Evolutionary conservation across 371 early-diverging fungal species (phyloP).

Genomic region (Apophysomyces variabilis): DNA sequence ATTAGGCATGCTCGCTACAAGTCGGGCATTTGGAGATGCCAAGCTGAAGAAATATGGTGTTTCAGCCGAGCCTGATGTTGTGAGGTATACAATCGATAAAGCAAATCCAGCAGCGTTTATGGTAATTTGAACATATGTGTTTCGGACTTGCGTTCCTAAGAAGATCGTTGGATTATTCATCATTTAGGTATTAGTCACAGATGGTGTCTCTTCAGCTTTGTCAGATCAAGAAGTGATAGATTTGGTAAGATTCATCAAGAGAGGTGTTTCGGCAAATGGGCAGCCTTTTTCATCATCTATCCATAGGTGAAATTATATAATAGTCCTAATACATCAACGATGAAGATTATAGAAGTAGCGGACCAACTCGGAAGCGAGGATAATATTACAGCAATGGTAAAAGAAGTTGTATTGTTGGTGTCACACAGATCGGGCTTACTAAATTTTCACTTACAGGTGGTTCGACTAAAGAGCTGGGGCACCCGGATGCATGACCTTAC

Average conservation of each 20-base stretch:
- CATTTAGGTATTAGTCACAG: constrained; percentile 63
- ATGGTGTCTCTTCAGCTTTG: constrained; percentile 77
- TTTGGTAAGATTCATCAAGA: constrained; percentile 48
- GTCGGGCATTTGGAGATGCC: constrained; percentile 77
- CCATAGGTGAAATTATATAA: constrained; percentile 57
- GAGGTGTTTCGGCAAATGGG: not conserved
- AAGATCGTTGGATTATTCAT: not conserved
- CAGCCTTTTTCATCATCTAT: too few relatives aligned
- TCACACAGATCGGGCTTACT: not conserved
- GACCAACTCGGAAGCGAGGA: constrained; percentile 81
- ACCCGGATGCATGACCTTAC: constrained; percentile 72
- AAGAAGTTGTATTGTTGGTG: not conserved
- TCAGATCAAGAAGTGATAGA: constrained; percentile 82
- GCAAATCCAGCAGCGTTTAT: constrained; percentile 53
- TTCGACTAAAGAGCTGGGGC: constrained; percentile 81
- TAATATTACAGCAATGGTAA: constrained; percentile 73
- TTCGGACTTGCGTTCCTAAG: not conserved
- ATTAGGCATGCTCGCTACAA: constrained; percentile 72
- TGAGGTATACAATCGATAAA: constrained; percentile 39
- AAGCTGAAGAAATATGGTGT: constrained; percentile 76
- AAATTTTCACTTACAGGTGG: constrained; percentile 51
- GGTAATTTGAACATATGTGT: constrained; percentile 21
- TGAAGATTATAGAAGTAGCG: constrained; percentile 66
- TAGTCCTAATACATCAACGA: constrained; percentile 64
- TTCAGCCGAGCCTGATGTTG: constrained; percentile 75